Percentiles rank a stretch among this genome's conserved stretches.
These are phyloP conservation scores for Glycyrrhiza uralensis DNA, from an alignment of 306 rosid species.

Conservation along the genomic window DNA sequence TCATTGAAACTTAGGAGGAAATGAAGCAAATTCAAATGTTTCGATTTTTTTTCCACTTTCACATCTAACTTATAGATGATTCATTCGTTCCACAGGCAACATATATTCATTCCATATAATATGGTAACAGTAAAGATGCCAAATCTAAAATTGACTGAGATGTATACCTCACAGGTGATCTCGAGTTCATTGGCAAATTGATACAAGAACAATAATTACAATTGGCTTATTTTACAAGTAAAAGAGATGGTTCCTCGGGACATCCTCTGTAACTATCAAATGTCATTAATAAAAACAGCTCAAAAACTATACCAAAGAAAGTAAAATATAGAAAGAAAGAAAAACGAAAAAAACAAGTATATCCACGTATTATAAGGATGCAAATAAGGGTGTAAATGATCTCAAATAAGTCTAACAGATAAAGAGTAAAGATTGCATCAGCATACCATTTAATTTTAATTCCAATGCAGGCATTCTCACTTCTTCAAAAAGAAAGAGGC, in stretches of 20 bases:
- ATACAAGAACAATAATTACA: slow-evolving; percentile 12
- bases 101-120: not conserved
- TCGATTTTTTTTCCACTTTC: not conserved
- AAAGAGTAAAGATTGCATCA: not conserved
- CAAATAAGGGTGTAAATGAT: too few relatives aligned
- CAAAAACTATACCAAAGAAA: not conserved
- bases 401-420: too few relatives aligned
- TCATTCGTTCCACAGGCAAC: not conserved
- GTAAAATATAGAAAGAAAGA: not conserved
- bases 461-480: not conserved
- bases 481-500: slow-evolving; percentile 2
- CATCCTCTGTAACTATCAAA: slow-evolving; percentile 54
- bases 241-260: not conserved
- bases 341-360: too few relatives aligned
- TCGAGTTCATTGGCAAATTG: not conserved
- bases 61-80: not conserved
- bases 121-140: slow-evolving; percentile 8
- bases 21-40: not conserved
- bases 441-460: not conserved
- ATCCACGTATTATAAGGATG: slow-evolving; percentile 21
- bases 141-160: not conserved
- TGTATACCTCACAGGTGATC: not conserved
- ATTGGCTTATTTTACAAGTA: slow-evolving; percentile 20
- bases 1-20: not conserved
- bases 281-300: not conserved